Conservation (phyloP, 768 basidiomycete genomes). For the Kwoniella europaea region DNA sequence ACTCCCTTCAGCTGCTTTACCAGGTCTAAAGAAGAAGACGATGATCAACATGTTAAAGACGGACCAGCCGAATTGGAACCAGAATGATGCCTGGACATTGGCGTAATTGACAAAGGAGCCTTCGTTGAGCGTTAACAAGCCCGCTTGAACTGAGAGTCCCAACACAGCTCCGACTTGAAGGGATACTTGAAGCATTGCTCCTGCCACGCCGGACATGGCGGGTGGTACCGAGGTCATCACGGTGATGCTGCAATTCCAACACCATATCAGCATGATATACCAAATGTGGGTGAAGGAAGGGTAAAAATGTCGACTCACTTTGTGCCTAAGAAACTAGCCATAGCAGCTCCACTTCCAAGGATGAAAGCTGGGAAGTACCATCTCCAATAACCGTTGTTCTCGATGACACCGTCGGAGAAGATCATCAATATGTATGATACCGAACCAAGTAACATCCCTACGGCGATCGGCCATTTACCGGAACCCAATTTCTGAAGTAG, state of each 20-base stretch:
- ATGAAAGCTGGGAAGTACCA: slow-evolving; percentile 43
- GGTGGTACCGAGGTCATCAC: slow-evolving; percentile 54
- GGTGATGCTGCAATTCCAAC: slow-evolving; percentile 32
- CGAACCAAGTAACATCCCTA: slow-evolving; percentile 68
- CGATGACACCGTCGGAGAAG: slow-evolving; percentile 20
- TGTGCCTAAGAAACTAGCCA: slow-evolving; percentile 38
- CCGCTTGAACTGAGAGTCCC: slow-evolving; percentile 66
- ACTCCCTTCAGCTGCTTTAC: slow-evolving; percentile 14
- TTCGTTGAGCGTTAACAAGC: slow-evolving; percentile 40
- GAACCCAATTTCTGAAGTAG: slow-evolving; percentile 28
- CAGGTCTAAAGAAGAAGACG: slow-evolving; percentile 20
- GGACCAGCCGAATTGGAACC: slow-evolving; percentile 42
- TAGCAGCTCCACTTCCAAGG: slow-evolving; percentile 37
- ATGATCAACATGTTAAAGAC: slow-evolving; percentile 25
- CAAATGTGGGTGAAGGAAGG: not conserved
- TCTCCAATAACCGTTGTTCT: slow-evolving; percentile 39
- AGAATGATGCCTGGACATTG: slow-evolving; percentile 38
- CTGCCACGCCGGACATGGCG: slow-evolving; percentile 50
- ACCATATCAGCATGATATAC: slow-evolving; percentile 9
- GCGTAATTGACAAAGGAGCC: slow-evolving; percentile 29
- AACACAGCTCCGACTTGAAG: slow-evolving; percentile 44
- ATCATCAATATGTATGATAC: slow-evolving; percentile 64
- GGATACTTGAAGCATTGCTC: slow-evolving; percentile 49
- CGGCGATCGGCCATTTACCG: slow-evolving; percentile 32
- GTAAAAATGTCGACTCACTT: slow-evolving; percentile 21